phyloP scores from a whole-genome alignment of 176 grass and related monocot species.

The Raddia distichophylla region DNA sequence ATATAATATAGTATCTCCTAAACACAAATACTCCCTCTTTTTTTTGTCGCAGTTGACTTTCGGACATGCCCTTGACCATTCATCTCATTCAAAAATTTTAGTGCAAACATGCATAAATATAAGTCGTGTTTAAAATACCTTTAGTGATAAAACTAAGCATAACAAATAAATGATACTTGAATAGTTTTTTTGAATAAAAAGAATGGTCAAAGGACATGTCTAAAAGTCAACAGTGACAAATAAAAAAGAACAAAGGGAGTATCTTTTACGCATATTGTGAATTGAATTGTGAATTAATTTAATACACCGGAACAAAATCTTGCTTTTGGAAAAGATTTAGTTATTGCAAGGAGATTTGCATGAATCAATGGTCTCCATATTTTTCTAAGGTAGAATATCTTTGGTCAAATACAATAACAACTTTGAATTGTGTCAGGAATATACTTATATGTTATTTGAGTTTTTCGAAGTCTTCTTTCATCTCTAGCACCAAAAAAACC shows the following conservation, averaged over 20 bases:
- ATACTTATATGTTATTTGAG: not conserved
- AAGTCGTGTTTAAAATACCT: too few species aligned
- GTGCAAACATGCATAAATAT: too few species aligned
- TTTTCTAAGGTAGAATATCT: not conserved
- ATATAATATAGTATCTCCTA: not conserved
- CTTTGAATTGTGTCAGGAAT: not conserved
- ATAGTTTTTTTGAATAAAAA: too few species aligned
- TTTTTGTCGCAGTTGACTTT: too few species aligned
- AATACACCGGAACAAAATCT: not conserved
- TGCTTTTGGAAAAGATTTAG: not conserved
- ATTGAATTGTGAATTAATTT: too few species aligned
- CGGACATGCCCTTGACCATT: too few species aligned
- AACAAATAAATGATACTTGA: too few species aligned
- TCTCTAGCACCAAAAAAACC: not conserved
- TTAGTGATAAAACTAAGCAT: too few species aligned
- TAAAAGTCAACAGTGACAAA: too few species aligned
- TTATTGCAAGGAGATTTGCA: not conserved
- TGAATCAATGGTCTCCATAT: not conserved
- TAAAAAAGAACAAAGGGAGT: too few species aligned
- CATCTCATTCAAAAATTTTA: too few species aligned
- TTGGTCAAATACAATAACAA: rapidly evolving
- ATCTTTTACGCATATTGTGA: not conserved
- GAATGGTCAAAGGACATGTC: too few species aligned
- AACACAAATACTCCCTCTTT: not conserved
- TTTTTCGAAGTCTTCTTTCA: not conserved